Evolutionary conservation across 495 filamentous ascomycete genomes (phyloP), one percentile per base, ranked within the genome.

Genomic region (Talaromyces thailandensis): DNA sequence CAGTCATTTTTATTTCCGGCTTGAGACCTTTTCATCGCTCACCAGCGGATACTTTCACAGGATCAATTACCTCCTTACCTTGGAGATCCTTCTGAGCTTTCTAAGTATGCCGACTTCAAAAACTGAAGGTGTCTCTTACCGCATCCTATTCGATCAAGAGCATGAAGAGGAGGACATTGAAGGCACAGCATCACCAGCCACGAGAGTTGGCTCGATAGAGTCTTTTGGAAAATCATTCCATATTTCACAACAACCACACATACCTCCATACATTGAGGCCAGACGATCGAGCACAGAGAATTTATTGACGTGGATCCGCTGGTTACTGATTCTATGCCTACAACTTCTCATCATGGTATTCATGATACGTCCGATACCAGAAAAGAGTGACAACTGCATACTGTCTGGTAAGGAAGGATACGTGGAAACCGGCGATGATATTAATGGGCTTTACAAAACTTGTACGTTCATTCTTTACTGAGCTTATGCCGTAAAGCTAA

Each of bases 381-480:
- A 25, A 28, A 55, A 25, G 24, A 23, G 16, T 5, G 51, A 55
- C 51, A 55, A 55, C 12, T 55, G 51, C 16, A 14, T 55, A 55
- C 51, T 55, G 11, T 55, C 51, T 9, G 51, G 51, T 6, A 55
- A 23, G 21, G 51, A 55, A 55, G 51, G 24, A 55, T 28, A 9
- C 21, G 50, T 62, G n/a, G 69, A 71, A 50, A 69, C 69, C 1
- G 69, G 69, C 5, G 67, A 66, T 23, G 69, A 71, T 65, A 61
- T 71, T 8, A 71, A 71, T 65, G 69, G 69, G 1, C 59, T 71
- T 18, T 71, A 71, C 57, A 56, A 67, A 32, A 66, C 69, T 12
- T 64, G 69, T 71, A 55, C 4, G 24, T 55, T 4, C 23, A 6
- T 32, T 61, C 64, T 63, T 24, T 5, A 8, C 12, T 12, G 53